A percentile compares a stretch with the other conserved stretches of the same genome.
These are phyloP conservation scores for Tetrapisispora nanseiensis DNA, from an alignment of 805 yeast species.

Conservation along the genomic window DNA sequence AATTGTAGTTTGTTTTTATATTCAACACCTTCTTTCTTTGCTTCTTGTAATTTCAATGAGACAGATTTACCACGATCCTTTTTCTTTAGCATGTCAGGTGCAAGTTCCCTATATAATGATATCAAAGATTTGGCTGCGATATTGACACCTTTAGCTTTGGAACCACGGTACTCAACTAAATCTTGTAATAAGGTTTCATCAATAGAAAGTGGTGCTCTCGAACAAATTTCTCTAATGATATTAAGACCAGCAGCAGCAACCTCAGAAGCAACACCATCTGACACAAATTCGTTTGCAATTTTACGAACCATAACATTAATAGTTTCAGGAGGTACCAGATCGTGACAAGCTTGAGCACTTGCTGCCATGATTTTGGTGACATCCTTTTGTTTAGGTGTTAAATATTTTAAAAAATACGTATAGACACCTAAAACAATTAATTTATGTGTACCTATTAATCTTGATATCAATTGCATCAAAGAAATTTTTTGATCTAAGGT, in stretches of 20 bases:
- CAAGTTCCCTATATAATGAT: conserved; percentile 81
- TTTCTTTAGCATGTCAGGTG: conserved; percentile 86
- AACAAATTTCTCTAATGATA: conserved; percentile 83
- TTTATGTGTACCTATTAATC: conserved; percentile 91
- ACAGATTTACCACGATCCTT: conserved; percentile 94
- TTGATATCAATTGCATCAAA: conserved; percentile 76
- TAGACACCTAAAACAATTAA: conserved; percentile 82
- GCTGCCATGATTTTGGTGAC: conserved; percentile 97
- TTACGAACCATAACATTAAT: conserved; percentile 73
- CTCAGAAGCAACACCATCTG: conserved; percentile 96
- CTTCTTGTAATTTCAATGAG: conserved; percentile 64
- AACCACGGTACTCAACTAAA: conserved; percentile 79
- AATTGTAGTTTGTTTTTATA: conserved; percentile 38
- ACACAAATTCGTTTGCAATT: conserved; percentile 93
- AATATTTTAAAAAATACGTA: conserved; percentile 76
- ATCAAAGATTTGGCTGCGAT: conserved; percentile 89
- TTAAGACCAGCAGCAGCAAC: conserved; percentile 98
- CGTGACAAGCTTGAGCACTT: conserved; percentile 92
- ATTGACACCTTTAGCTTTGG: conserved; percentile 87
- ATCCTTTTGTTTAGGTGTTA: conserved; percentile 88
- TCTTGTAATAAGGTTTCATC: conserved; percentile 84
- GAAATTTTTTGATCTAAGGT: conserved; percentile 83
- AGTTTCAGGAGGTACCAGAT: conserved; percentile 92
- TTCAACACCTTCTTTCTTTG: conserved; percentile 39
- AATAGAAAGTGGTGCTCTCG: conserved; percentile 92